These are phyloP conservation scores for Rasamsonia emersonii DNA, from an alignment of 2,329 filamentous ascomycete species.

Conservation along the genomic window DNA sequence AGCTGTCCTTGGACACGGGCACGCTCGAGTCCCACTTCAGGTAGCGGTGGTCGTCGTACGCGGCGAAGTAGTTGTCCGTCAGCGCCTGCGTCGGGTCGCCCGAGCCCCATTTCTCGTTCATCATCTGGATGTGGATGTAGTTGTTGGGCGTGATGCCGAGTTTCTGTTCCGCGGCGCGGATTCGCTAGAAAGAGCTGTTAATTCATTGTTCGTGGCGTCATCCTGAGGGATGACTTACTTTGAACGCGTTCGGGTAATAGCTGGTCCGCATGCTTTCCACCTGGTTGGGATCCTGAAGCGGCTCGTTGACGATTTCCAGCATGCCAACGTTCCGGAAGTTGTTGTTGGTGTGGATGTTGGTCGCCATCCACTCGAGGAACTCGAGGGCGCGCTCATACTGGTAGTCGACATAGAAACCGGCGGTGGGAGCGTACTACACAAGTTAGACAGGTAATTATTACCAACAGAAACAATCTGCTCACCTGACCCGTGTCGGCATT, in stretches of 20 bases:
- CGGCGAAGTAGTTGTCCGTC: conserved; percentile 35
- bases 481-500: conserved; percentile 43
- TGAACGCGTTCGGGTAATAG: conserved; percentile 43
- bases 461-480: conserved; percentile 1
- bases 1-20: conserved; percentile 37
- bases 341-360: conserved; percentile 40
- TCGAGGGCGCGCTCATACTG: conserved; percentile 48
- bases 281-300: conserved; percentile 31
- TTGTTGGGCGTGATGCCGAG: conserved; percentile 36
- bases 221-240: conserved; percentile 14
- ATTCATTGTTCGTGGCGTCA: background rate
- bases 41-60: conserved; percentile 54
- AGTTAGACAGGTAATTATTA: background rate
- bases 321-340: conserved; percentile 50
- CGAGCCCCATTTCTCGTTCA: conserved; percentile 48
- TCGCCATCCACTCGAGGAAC: conserved; percentile 50
- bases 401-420: conserved; percentile 50
- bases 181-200: conserved; percentile 20
- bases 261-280: conserved; percentile 29
- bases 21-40: conserved; percentile 46
- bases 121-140: conserved; percentile 47
- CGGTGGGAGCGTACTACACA: conserved; percentile 21
- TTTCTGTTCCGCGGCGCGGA: conserved; percentile 41
- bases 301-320: conserved; percentile 53
- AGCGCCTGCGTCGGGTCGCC: conserved; percentile 45